These are phyloP conservation scores for Millerozyma miso DNA, from an alignment of 805 yeast species.

Conservation along the genomic window DNA sequence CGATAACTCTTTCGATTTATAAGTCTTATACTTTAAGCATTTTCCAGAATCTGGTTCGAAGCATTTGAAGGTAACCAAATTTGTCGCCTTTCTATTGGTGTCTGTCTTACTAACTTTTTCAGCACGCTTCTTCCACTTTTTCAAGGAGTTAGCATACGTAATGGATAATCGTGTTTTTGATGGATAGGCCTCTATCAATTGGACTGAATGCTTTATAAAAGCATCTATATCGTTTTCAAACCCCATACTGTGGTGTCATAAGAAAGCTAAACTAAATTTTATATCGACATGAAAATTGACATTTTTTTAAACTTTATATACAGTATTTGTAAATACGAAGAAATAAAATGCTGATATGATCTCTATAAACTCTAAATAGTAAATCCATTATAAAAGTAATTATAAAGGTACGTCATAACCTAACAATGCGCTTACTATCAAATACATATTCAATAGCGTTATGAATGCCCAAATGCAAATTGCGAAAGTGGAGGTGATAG, in stretches of 20 bases:
- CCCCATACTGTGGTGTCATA: background rate
- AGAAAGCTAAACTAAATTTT: background rate
- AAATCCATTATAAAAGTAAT: background rate
- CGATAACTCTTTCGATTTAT: constrained; percentile 67
- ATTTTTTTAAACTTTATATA: constrained; percentile 1
- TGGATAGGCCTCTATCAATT: constrained; percentile 35
- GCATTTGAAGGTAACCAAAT: constrained; percentile 51
- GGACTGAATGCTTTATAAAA: constrained; percentile 28
- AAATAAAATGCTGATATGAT: constrained; percentile 1
- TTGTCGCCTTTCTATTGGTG: constrained; percentile 18
- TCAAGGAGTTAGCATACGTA: constrained; percentile 29
- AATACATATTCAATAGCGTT: constrained; percentile 65
- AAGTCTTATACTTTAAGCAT: constrained; percentile 53
- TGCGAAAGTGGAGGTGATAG: constrained; percentile 49
- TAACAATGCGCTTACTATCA: constrained; percentile 41
- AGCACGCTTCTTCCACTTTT: constrained; percentile 15
- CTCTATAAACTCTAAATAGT: background rate
- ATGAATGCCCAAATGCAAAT: constrained; percentile 66
- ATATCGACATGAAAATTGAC: constrained; percentile 1
- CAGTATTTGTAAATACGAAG: background rate
- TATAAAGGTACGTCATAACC: constrained; percentile 25
- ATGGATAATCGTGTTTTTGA: constrained; percentile 30
- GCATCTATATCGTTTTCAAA: constrained; percentile 11
- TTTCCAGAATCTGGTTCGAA: constrained; percentile 63
- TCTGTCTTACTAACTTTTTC: constrained; percentile 7